Evolutionary conservation across 2,329 filamentous ascomycete species (phyloP).

Genomic region (Zasmidium angulare): DNA sequence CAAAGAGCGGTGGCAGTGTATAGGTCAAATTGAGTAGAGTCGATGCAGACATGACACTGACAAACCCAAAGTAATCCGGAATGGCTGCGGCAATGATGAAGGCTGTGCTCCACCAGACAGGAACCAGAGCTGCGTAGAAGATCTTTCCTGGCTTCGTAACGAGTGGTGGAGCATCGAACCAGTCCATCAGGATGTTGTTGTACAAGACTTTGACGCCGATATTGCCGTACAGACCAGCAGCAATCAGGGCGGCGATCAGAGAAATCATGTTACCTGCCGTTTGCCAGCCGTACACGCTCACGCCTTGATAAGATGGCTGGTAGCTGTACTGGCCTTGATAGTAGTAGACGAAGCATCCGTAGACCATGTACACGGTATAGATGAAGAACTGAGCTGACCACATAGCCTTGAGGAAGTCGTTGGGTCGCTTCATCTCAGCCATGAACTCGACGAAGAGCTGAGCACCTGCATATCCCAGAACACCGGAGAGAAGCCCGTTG

Average conservation of each 20-base stretch:
- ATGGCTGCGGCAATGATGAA: constrained; percentile 57
- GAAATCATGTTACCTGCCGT: constrained; percentile 44
- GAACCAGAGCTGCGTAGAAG: constrained; percentile 52
- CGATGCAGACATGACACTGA: constrained; percentile 52
- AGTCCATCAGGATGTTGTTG: constrained; percentile 53
- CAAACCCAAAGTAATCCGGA: constrained; percentile 43
- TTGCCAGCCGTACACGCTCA: constrained; percentile 40
- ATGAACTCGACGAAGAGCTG: constrained; percentile 61
- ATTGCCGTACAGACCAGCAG: constrained; percentile 44
- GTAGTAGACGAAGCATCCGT: constrained; percentile 46
- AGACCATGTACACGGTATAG: constrained; percentile 50
- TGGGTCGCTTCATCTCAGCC: constrained; percentile 52
- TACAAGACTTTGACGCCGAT: constrained; percentile 53
- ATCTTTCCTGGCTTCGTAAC: constrained; percentile 51
- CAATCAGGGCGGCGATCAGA: constrained; percentile 41
- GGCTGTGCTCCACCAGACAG: constrained; percentile 58
- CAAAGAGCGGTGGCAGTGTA: constrained; percentile 55
- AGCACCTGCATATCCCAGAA: constrained; percentile 52
- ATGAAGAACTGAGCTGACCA: constrained; percentile 50
- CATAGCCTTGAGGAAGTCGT: constrained; percentile 51
- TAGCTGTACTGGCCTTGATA: constrained; percentile 50
- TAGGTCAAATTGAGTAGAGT: constrained; percentile 61
- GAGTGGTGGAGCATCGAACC: constrained; percentile 53
- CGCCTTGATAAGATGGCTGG: constrained; percentile 44
- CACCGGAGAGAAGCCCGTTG: constrained; percentile 25